Evolutionary conservation across 345 rosid genomes (phyloP).

Genomic region (Trapa bicornis): DNA sequence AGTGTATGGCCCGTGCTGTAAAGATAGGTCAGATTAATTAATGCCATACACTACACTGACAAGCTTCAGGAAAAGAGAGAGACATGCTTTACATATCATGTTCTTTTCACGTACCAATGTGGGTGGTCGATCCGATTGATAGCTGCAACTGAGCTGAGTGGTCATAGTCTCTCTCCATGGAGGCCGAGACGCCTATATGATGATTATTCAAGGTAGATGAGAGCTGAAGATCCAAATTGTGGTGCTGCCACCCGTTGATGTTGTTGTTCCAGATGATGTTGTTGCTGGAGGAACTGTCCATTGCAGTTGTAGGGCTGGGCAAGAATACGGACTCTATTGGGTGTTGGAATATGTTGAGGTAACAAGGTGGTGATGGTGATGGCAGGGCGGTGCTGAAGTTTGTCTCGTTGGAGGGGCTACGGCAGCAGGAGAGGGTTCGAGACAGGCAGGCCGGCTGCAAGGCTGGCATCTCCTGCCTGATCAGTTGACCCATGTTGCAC

Average conservation of each 20-base stretch:
- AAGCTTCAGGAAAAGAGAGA: not conserved
- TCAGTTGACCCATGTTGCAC: constrained; percentile 51
- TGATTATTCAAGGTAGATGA: constrained; percentile 20
- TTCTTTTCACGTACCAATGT: constrained; percentile 11
- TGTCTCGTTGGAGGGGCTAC: constrained; percentile 49
- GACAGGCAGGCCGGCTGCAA: constrained; percentile 42
- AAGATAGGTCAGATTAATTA: not conserved
- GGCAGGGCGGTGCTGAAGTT: constrained; percentile 22
- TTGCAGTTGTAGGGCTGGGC: constrained; percentile 1
- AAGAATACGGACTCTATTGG: constrained; percentile 10
- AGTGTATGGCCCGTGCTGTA: not conserved
- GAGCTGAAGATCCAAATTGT: constrained; percentile 61
- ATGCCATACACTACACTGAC: too few species aligned
- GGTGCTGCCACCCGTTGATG: constrained; percentile 10
- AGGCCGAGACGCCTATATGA: constrained; percentile 12
- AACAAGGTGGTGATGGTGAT: not conserved
- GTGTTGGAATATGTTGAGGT: constrained; percentile 7
- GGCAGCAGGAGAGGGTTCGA: constrained; percentile 56
- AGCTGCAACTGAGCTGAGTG: constrained; percentile 48
- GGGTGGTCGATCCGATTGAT: constrained; percentile 41
- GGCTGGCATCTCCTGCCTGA: constrained; percentile 25
- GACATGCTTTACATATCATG: not conserved
- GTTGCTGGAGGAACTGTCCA: constrained; percentile 4
- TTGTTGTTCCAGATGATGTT: not conserved
- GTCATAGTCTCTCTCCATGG: constrained; percentile 18